Evolutionary conservation across 768 basidiomycete species (phyloP).

Genomic region (Panellus pusillus): DNA sequence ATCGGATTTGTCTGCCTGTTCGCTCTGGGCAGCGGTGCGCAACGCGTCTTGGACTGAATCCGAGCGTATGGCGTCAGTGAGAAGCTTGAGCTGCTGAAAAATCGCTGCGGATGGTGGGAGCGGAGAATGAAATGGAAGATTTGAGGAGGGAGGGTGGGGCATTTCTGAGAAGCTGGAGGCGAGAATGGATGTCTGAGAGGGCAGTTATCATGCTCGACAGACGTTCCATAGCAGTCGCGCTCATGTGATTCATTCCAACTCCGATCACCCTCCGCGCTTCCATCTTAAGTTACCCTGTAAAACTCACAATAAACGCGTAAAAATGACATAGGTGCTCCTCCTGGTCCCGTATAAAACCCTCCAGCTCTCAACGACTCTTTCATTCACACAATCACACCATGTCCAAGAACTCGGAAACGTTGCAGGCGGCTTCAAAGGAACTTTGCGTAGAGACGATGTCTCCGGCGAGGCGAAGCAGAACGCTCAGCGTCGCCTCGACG

Average conservation of each 20-base stretch:
- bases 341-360: not conserved
- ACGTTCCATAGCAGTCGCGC: not conserved
- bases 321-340: not conserved
- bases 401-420: constrained; percentile 42
- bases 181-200: constrained; percentile 13
- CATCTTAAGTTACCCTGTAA: no score
- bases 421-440: constrained; percentile 50
- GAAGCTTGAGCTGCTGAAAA: constrained; percentile 48
- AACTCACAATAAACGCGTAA: not conserved
- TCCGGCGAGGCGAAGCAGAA: constrained; percentile 46
- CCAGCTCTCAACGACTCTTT: not conserved
- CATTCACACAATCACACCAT: not conserved
- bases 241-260: constrained; percentile 4
- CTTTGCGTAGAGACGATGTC: constrained; percentile 50
- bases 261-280: no score
- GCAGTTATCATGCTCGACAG: constrained; percentile 12
- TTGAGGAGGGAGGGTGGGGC: constrained; percentile 15
- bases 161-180: constrained; percentile 16
- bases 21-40: constrained; percentile 52
- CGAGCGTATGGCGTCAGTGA: constrained; percentile 48
- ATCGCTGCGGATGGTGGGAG: constrained; percentile 34
- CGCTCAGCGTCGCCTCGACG: constrained; percentile 40
- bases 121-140: constrained; percentile 21
- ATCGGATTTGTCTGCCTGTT: constrained; percentile 49
- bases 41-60: constrained; percentile 61